Conservation (phyloP, 1,139 yeast species). For the Scheffersomyces parashehatae region DNA sequence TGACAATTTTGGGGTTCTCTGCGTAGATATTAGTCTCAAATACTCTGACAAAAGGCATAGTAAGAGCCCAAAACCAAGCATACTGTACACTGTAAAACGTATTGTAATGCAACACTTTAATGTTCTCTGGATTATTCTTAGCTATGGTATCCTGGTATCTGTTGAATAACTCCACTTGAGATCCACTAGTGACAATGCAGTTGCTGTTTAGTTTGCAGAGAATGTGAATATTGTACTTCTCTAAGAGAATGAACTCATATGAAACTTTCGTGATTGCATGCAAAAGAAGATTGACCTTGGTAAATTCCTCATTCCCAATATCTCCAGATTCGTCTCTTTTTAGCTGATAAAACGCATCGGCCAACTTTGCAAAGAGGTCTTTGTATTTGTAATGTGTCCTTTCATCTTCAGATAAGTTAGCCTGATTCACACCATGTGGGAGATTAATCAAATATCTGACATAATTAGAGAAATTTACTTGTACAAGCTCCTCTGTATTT, state of each 20-base stretch:
- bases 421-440: slow-evolving; percentile 20
- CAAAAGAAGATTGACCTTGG: slow-evolving; percentile 22
- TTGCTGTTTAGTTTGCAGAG: slow-evolving; percentile 36
- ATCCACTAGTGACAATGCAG: slow-evolving; percentile 29
- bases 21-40: slow-evolving; percentile 34
- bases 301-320: slow-evolving; percentile 9
- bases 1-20: slow-evolving; percentile 25
- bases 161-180: slow-evolving; percentile 24
- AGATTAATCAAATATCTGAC: slow-evolving; percentile 36
- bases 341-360: slow-evolving; percentile 25
- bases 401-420: slow-evolving; percentile 21
- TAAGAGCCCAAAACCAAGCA: slow-evolving; percentile 40
- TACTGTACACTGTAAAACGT: slow-evolving; percentile 36
- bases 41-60: slow-evolving; percentile 39
- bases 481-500: slow-evolving; percentile 40
- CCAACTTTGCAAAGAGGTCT: slow-evolving; percentile 25
- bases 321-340: slow-evolving; percentile 36
- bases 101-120: slow-evolving; percentile 38
- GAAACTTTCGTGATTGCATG: slow-evolving; percentile 39
- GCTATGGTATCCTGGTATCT: slow-evolving; percentile 17
- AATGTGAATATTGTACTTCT: slow-evolving; percentile 43
- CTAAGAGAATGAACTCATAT: slow-evolving; percentile 43
- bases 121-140: slow-evolving; percentile 10
- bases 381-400: slow-evolving; percentile 33
- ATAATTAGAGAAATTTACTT: slow-evolving; percentile 41